phyloP scores from a whole-genome alignment of 495 filamentous ascomycete species.

The Aspergillus baeticus region DNA sequence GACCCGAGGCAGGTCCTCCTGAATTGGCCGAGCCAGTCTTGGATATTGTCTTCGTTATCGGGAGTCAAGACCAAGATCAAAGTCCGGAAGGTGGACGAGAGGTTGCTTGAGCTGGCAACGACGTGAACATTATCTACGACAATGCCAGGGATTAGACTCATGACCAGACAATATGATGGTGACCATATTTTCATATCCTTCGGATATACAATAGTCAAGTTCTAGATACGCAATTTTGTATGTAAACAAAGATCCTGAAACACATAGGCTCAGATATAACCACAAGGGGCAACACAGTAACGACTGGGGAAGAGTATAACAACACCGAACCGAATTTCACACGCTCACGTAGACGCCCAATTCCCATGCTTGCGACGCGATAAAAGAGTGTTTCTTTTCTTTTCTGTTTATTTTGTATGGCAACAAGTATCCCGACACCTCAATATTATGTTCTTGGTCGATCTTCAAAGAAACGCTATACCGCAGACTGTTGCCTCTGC shows the following conservation, averaged over 20 bases:
- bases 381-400: background rate
- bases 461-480: background rate
- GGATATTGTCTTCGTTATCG: too few relatives aligned
- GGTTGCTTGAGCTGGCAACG: too few relatives aligned
- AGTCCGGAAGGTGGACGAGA: too few relatives aligned
- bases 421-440: background rate
- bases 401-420: background rate
- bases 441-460: conserved; percentile 6
- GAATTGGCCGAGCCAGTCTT: too few relatives aligned
- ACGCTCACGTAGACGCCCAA: conserved; percentile 25
- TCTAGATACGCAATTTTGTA: background rate
- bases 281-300: conserved; percentile 12
- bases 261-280: conserved; percentile 4
- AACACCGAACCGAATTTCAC: conserved; percentile 30
- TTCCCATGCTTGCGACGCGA: conserved; percentile 15
- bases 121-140: too few relatives aligned
- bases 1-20: too few relatives aligned
- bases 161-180: too few relatives aligned
- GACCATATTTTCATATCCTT: too few relatives aligned
- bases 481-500: conserved; percentile 5
- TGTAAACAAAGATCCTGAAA: background rate
- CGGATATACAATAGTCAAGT: too few relatives aligned
- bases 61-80: too few relatives aligned
- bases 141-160: too few relatives aligned
- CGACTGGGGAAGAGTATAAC: conserved; percentile 1